Evolutionary conservation across 306 rosid genomes (phyloP).

Genomic region (Trichosanthes truncata): DNA sequence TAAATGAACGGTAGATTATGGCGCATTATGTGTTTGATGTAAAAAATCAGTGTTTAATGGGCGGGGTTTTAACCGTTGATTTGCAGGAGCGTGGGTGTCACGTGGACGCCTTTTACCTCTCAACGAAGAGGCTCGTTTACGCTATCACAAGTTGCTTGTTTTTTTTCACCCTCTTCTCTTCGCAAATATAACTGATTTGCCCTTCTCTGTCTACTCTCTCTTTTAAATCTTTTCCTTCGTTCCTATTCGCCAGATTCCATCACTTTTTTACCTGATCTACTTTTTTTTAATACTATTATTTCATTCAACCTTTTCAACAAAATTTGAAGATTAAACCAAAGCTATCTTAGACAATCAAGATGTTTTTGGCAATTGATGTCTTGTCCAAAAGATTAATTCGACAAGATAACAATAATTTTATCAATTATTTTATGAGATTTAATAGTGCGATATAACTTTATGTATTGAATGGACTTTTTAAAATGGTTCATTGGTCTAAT

Average conservation of each 20-base stretch:
- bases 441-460: not conserved
- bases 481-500: not conserved
- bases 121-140: not conserved
- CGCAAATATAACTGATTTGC: not conserved
- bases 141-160: not conserved
- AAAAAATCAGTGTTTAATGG: not conserved
- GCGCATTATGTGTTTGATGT: conserved; percentile 1
- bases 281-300: not conserved
- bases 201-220: not conserved
- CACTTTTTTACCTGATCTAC: not conserved
- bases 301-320: not conserved
- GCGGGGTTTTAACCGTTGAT: not conserved
- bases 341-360: too few species aligned
- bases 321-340: not conserved
- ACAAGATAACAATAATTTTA: too few species aligned
- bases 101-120: not conserved
- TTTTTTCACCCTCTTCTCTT: not conserved
- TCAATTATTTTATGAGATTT: not conserved
- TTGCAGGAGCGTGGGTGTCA: not conserved
- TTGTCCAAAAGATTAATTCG: too few species aligned
- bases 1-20: not conserved
- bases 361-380: too few species aligned
- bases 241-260: not conserved
- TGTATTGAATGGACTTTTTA: not conserved
- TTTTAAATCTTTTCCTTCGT: not conserved